phyloP scores from a whole-genome alignment of 768 basidiomycete species.

The Polyporus arcularius region DNA sequence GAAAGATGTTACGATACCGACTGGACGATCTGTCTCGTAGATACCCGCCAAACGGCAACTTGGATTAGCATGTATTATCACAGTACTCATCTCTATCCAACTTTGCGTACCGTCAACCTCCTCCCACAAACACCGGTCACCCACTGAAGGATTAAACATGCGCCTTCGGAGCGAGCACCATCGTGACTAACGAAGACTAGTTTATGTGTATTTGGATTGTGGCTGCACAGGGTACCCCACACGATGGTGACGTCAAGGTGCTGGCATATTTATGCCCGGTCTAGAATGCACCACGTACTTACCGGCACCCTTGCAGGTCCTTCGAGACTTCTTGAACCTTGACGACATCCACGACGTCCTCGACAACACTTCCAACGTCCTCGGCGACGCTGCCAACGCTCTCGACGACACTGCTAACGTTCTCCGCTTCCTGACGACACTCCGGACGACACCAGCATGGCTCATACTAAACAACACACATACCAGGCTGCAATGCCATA shows the following conservation, averaged over 20 bases:
- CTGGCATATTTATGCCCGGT: too few relatives aligned
- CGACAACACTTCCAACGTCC: not conserved
- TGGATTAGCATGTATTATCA: too few relatives aligned
- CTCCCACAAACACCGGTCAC: too few relatives aligned
- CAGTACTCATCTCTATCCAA: too few relatives aligned
- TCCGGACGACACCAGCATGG: slow-evolving; percentile 1
- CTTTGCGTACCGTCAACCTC: too few relatives aligned
- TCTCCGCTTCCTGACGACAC: not conserved
- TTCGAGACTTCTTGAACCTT: too few relatives aligned
- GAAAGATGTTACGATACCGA: too few relatives aligned
- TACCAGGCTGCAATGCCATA: slow-evolving; percentile 45
- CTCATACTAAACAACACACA: slow-evolving; percentile 5
- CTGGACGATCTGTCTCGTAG: too few relatives aligned
- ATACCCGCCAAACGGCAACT: too few relatives aligned
- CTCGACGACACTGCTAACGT: not conserved
- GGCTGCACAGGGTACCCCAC: not conserved
- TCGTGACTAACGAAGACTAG: not conserved
- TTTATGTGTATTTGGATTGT: slow-evolving; percentile 8
- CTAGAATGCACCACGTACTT: not conserved
- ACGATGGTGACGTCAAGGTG: slow-evolving; percentile 9
- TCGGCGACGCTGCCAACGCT: not conserved
- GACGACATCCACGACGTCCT: not conserved
- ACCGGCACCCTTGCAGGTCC: too few relatives aligned
- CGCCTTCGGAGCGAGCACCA: too few relatives aligned
- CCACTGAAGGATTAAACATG: too few relatives aligned